Percentiles rank a stretch among this genome's conserved stretches.
Evolutionary conservation across 2,329 filamentous ascomycete species (phyloP).

Genomic region (Chrysosporium queenslandicum): DNA sequence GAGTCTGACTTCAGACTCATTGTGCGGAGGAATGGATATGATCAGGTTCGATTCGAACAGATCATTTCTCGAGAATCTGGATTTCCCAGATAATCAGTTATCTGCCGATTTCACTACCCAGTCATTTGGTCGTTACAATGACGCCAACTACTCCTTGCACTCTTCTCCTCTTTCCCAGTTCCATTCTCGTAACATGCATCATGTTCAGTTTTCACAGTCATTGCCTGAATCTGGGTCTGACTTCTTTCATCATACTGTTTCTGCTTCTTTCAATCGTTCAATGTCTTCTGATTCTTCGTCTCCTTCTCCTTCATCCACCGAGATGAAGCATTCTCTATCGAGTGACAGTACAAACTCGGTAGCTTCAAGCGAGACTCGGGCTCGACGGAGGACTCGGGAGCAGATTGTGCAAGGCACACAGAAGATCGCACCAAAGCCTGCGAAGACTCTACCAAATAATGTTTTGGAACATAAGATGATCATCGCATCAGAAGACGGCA

Average conservation of each 20-base stretch:
- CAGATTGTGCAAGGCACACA: constrained; percentile 41
- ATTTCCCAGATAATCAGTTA: constrained; percentile 19
- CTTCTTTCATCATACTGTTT: constrained; percentile 25
- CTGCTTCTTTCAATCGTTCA: constrained; percentile 13
- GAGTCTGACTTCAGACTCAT: constrained; percentile 37
- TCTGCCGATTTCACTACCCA: constrained; percentile 22
- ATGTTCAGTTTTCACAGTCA: constrained; percentile 25
- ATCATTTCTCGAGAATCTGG: constrained; percentile 23
- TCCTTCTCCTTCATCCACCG: constrained; percentile 33
- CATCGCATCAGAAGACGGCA: constrained; percentile 44
- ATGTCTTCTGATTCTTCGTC: constrained; percentile 25
- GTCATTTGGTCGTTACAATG: constrained; percentile 23
- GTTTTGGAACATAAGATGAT: constrained; percentile 41
- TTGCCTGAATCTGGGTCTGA: constrained; percentile 26
- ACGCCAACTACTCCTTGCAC: constrained; percentile 23
- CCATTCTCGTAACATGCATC: constrained; percentile 22
- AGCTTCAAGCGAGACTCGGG: constrained; percentile 37
- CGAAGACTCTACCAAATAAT: constrained; percentile 26
- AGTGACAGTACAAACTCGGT: constrained; percentile 38
- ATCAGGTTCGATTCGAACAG: constrained; percentile 36
- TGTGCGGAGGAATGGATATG: constrained; percentile 37
- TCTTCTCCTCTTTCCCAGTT: constrained; percentile 21
- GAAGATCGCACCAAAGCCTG: constrained; percentile 42
- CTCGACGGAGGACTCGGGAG: constrained; percentile 40
- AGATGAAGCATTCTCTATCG: constrained; percentile 45